Base-by-base conservation (phyloP, 106 monocot genomes). In the Alisma plantagoaquatica region DNA sequence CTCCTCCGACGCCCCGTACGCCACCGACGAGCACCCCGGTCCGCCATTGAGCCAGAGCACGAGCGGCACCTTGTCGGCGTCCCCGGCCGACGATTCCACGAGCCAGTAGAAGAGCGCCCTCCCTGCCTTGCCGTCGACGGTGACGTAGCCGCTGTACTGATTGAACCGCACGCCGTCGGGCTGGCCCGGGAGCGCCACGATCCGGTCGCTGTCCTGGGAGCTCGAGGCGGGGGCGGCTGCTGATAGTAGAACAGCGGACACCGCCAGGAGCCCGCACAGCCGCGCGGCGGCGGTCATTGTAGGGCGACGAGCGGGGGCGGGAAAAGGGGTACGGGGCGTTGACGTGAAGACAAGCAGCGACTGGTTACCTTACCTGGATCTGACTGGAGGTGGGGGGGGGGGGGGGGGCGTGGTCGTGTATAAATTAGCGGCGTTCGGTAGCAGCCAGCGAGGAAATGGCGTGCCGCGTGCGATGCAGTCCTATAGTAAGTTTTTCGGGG, bases 1-100 rank as follows among this genome's bases (percentile, higher is more conserved):
- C 70, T 96, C 96, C 70, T 96, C 84, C 9, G 84, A 84, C 2
- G 84, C 88, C 2, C 96, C 96, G 33, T 68, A 89, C 11, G 73
- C 88, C 1, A 96, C 31, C 10, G 96, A 89, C 15, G 96, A 96
- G 73, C 96, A 96, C 14, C 96, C 96, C 0, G 88, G 96, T 10
- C 96, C 96, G 31, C 94, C 94, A 52, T 84, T 88, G 49, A 88
- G 78, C 87, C 94, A 96, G 30, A 91, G 81, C 3, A 91, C 81
- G 12, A 96, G 69, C 17, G 84, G 88, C 8, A 61, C 63, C 0
- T 66, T 31, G 44, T 48, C 62, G 20, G 60, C 23, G 24, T 31
- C 35, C 9, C 41, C 59, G 26, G 49, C 41, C 6, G 77, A 62
- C 0, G 68, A 65, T 70, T 96, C 94, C 9, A 67, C 55, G 9